A percentile compares a stretch with the other conserved stretches of the same genome.
Evolutionary conservation across 2,329 filamentous ascomycete species (phyloP).

Genomic region (Aspergillus flavus): DNA sequence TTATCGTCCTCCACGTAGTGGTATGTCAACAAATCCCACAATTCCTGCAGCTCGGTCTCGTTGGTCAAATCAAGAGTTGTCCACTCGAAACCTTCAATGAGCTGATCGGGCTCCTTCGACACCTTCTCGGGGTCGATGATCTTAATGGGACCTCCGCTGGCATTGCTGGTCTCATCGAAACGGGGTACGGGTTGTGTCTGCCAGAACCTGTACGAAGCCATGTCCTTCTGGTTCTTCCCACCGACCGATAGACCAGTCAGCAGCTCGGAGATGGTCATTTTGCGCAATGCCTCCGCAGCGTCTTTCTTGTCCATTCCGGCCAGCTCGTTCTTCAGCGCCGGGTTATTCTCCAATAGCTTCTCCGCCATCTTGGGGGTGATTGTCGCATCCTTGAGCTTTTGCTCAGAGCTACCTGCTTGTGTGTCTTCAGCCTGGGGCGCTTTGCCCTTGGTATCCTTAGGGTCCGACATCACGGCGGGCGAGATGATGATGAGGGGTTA

Average conservation of each 20-base stretch:
- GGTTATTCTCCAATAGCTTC: slow-evolving; percentile 51
- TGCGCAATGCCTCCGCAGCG: slow-evolving; percentile 53
- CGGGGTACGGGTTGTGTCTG: slow-evolving; percentile 91
- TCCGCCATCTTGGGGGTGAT: slow-evolving; percentile 43
- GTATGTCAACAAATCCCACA: slow-evolving; percentile 86
- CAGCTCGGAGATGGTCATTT: slow-evolving; percentile 51
- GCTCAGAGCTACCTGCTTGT: slow-evolving; percentile 10
- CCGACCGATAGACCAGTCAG: slow-evolving; percentile 64
- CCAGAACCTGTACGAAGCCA: slow-evolving; percentile 99
- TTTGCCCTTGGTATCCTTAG: slow-evolving; percentile 14
- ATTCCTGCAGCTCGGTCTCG: slow-evolving; percentile 77
- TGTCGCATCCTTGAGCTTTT: slow-evolving; percentile 30
- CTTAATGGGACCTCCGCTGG: slow-evolving; percentile 82
- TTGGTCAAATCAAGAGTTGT: slow-evolving; percentile 83
- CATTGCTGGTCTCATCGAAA: slow-evolving; percentile 63
- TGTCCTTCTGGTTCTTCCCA: slow-evolving; percentile 91
- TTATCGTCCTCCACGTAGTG: slow-evolving; percentile 98
- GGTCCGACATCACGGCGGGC: slow-evolving; percentile 34
- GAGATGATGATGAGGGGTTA: slow-evolving; percentile 11
- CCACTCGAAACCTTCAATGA: slow-evolving; percentile 91
- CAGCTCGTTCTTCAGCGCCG: slow-evolving; percentile 71
- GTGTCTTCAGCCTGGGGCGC: slow-evolving; percentile 11
- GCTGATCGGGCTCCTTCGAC: slow-evolving; percentile 71
- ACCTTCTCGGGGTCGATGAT: slow-evolving; percentile 77
- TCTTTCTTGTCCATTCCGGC: slow-evolving; percentile 69